phyloP scores from a whole-genome alignment of 768 basidiomycete species.

The Tulasnella sp. region DNA sequence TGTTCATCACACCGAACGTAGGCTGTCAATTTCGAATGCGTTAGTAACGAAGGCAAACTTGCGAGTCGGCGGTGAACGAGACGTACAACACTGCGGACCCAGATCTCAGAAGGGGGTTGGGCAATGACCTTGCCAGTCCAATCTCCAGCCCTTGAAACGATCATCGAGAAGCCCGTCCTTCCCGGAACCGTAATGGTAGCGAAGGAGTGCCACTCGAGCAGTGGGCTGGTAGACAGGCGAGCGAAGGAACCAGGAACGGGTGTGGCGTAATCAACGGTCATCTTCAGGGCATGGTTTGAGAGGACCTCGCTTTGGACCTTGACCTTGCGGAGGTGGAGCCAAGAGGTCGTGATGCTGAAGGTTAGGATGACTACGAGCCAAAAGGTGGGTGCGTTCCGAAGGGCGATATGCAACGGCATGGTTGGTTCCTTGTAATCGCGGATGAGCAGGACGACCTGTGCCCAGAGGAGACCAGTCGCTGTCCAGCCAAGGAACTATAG shows the following conservation, averaged over 20 bases:
- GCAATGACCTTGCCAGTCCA: slow-evolving; percentile 44
- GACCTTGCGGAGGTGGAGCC: slow-evolving; percentile 44
- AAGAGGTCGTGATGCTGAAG: slow-evolving; percentile 43
- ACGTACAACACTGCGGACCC: slow-evolving; percentile 39
- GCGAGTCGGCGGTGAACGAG: neutral
- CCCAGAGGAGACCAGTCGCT: slow-evolving; percentile 41
- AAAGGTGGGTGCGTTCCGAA: slow-evolving; percentile 37
- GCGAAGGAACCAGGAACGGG: slow-evolving; percentile 38
- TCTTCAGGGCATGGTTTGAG: slow-evolving; percentile 43
- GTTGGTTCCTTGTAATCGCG: slow-evolving; percentile 37
- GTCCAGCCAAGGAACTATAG: slow-evolving; percentile 40
- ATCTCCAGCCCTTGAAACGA: slow-evolving; percentile 46
- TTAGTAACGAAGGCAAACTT: neutral
- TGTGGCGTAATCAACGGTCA: slow-evolving; percentile 46
- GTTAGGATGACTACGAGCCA: slow-evolving; percentile 47
- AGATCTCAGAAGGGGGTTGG: slow-evolving; percentile 42
- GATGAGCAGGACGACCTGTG: slow-evolving; percentile 40
- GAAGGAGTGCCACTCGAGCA: slow-evolving; percentile 18
- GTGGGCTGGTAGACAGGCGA: slow-evolving; percentile 10
- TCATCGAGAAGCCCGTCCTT: slow-evolving; percentile 41
- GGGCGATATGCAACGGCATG: slow-evolving; percentile 32
- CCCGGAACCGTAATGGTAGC: slow-evolving; percentile 23
- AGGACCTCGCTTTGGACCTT: slow-evolving; percentile 40
- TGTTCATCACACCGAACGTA: slow-evolving; percentile 14
- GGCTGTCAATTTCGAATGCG: neutral